Conservation (phyloP, 768 basidiomycete genomes). For the Mrakia frigida region DNA sequence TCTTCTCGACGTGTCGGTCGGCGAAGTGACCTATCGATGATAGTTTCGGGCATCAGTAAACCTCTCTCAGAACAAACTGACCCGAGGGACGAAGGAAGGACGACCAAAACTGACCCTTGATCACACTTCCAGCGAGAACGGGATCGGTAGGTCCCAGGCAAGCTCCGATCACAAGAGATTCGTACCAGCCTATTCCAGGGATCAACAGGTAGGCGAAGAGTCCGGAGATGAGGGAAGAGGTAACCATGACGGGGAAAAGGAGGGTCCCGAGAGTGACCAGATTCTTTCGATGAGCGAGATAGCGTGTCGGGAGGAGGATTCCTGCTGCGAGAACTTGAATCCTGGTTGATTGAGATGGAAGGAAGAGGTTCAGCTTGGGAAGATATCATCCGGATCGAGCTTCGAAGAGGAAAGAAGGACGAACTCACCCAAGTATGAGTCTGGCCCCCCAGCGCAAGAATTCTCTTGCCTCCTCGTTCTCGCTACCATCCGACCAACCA, state of each 20-base stretch:
- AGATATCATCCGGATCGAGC: too few species aligned
- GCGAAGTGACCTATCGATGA: not conserved
- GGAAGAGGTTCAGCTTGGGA: not conserved
- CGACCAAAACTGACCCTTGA: not conserved
- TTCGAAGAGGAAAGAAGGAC: too few species aligned
- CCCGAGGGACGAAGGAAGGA: too few species aligned
- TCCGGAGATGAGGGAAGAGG: not conserved
- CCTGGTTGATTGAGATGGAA: not conserved
- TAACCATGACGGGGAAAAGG: constrained; percentile 16
- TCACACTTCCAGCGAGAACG: constrained; percentile 9
- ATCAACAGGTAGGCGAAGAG: not conserved
- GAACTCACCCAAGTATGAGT: not conserved
- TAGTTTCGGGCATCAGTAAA: too few species aligned
- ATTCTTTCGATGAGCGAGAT: not conserved
- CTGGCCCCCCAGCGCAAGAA: not conserved
- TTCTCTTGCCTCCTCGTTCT: not conserved
- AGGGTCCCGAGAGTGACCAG: not conserved
- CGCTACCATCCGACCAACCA: not conserved
- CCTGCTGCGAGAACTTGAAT: constrained; percentile 4
- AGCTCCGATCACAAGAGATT: constrained; percentile 14
- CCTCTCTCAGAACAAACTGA: too few species aligned
- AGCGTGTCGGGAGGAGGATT: constrained; percentile 4
- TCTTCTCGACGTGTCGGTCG: constrained; percentile 8
- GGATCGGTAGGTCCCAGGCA: constrained; percentile 17
- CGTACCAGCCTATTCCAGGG: not conserved